Base-by-base conservation (phyloP, 768 basidiomycete species). In the Candolleomyces aberdarensis region DNA sequence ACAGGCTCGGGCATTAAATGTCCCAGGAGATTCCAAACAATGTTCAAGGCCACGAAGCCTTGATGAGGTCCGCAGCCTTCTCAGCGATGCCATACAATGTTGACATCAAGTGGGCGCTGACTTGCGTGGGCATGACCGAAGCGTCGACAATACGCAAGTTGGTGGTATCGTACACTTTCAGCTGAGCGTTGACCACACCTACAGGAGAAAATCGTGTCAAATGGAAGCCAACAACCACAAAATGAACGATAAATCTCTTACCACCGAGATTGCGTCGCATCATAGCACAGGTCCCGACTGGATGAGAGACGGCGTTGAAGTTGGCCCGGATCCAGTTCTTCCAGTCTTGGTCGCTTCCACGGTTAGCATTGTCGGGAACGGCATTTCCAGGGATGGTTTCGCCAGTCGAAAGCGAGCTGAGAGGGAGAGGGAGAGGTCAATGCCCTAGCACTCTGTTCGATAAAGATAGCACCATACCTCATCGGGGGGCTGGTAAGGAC, bases 61-160 rank as follows among this genome's bases (percentile, higher is more conserved):
- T 80, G 67, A 83, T 83, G 43, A 84, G 64, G 61, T 80, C 78
- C 3, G 80, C 82, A 17, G 81, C 82, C 66, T 83, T 82, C 71
- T 83, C 83, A 7, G 82, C 82, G n/a, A 85, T 73, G 20, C 79
- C 82, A 64, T 82, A 85, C 40, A 83, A 66, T 58, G 83, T 81
- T 13, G 78, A 74, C 36, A 74, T 75, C 57, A 82, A 59, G 62
- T 82, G 80, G 3, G 80, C 80, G 60, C 78, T 78, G 48, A 84
- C 65, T 57, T 82, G 80, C 43, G 81, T 59, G 7, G 83, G 83
- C 62, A 83, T 67, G 7, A 83, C 66, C 40, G 78, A 80, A 17
- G 80, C 80, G 66, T 84, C 84, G 0, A 81, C 80, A 32, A 85
- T 80, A 9, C 83, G 78, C 22, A 85, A 75, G 60, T 82, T 82